Conservation (phyloP, 1,284 basidiomycete genomes). For the Phylloboletellus chloephorus region DNA sequence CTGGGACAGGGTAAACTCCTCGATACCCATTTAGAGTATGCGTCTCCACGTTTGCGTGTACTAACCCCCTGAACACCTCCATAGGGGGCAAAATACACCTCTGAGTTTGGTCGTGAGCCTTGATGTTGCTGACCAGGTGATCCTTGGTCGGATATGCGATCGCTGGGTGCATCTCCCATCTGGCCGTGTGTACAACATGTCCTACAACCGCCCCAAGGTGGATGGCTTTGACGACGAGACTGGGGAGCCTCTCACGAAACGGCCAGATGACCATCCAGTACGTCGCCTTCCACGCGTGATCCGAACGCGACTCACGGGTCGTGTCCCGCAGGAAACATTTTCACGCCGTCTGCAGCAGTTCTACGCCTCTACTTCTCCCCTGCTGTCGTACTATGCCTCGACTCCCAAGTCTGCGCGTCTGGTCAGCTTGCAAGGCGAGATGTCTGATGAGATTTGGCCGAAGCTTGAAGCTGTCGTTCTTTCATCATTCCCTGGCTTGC, state of each 20-base stretch:
- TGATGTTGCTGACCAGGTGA: constrained; percentile 87
- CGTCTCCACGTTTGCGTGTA: constrained; percentile 9
- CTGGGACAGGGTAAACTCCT: constrained; percentile 84
- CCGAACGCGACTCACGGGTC: constrained; percentile 3
- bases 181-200: constrained; percentile 90
- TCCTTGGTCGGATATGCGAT: constrained; percentile 85
- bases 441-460: constrained; percentile 93
- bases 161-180: constrained; percentile 93
- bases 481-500: constrained; percentile 52
- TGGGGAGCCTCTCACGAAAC: constrained; percentile 83
- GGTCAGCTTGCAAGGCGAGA: constrained; percentile 74
- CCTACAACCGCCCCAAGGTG: constrained; percentile 85
- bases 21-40: constrained; percentile 66
- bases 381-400: constrained; percentile 74
- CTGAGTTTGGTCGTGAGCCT: constrained; percentile 88
- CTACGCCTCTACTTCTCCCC: constrained; percentile 83
- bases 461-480: constrained; percentile 60
- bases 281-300: constrained; percentile 27
- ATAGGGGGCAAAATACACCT: constrained; percentile 52
- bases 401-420: constrained; percentile 39
- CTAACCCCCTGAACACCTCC: constrained; percentile 6
- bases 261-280: constrained; percentile 92
- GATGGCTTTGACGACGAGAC: constrained; percentile 89
- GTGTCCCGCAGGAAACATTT: constrained; percentile 66
- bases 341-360: constrained; percentile 76